Evolutionary conservation across 768 basidiomycete genomes (phyloP), one percentile per base, ranked within the genome.

Genomic region (Favolaschia claudopus): DNA sequence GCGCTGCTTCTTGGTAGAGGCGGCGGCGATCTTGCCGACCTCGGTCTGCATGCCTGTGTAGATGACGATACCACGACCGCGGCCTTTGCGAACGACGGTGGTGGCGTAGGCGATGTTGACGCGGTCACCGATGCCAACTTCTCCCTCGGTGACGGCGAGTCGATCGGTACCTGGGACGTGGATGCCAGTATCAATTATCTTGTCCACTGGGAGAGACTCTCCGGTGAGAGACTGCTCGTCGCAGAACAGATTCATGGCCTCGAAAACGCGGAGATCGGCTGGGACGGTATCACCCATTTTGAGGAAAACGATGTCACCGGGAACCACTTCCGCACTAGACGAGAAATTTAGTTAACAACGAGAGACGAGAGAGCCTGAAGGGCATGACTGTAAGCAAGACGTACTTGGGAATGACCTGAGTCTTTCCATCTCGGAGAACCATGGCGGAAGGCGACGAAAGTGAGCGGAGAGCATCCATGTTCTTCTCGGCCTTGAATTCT

Each of bases 191-290:
- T n/a, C n/a, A n/a, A n/a, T n/a, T n/a, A n/a, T n/a, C n/a, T 36
- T 15, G 31, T 65, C 37, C 46, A 74, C 74, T 39, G 83, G 83
- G 32, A 83, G 63, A 14, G 80, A 80, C 67, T 84, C 83, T 55
- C 82, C 83, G 0, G 83, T 86, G 40, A 86, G 70, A 14, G 84
- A 73, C 24, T 81, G 80, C 61, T 86, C 83, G 34, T 81, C 81
- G 24, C 76, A 71, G 67, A 83, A 82, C 29, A 83, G 71, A 62
- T 82, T 81, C 17, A 79, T 79, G 8, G 77, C 77, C 15, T 74
- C 70, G 29, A 83, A 67, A 5, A 84, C 69, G n/a, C 83, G 69
- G 32, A 79, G 68, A 67, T 86, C 84, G 32, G 82, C 82, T 12
- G 76, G 77, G 25, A 80, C 73, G 19, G 77, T 74, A 58, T 80